A percentile compares a stretch with the other conserved stretches of the same genome.
Conservation (phyloP, 2,329 filamentous ascomycete species). For the Ophiocordyceps sinensis region DNA sequence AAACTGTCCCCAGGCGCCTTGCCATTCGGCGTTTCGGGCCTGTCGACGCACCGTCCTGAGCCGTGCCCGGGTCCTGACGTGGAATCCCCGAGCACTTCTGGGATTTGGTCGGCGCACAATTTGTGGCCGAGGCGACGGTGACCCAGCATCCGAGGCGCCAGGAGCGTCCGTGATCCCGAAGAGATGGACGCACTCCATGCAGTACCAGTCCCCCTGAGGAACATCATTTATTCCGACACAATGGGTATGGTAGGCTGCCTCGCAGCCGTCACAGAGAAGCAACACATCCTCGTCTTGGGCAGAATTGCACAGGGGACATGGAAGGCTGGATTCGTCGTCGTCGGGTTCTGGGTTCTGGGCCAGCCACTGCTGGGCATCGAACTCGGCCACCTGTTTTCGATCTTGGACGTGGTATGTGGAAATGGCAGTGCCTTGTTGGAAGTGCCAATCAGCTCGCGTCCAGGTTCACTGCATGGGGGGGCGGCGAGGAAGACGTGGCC, state of each 20-base stretch:
- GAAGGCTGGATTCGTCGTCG: constrained; percentile 51
- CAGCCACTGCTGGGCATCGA: constrained; percentile 62
- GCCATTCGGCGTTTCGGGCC: constrained; percentile 72
- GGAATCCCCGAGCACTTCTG: constrained; percentile 18
- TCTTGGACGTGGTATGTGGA: constrained; percentile 56
- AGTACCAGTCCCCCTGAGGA: constrained; percentile 76
- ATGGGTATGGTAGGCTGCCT: constrained; percentile 80
- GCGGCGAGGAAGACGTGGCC: not conserved
- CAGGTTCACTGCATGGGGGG: not conserved
- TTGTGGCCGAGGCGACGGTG: constrained; percentile 17
- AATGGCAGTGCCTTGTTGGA: constrained; percentile 36
- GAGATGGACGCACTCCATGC: constrained; percentile 59
- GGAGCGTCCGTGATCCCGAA: constrained; percentile 21
- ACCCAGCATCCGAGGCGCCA: constrained; percentile 17
- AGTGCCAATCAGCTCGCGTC: not conserved
- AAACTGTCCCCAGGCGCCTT: constrained; percentile 65
- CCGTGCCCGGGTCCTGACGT: constrained; percentile 40
- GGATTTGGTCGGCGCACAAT: constrained; percentile 16
- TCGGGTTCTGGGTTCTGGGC: constrained; percentile 56
- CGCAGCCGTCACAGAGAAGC: constrained; percentile 82
- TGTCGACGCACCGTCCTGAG: constrained; percentile 40
- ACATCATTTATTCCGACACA: constrained; percentile 73
- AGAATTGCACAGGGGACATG: constrained; percentile 74
- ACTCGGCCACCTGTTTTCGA: constrained; percentile 79
- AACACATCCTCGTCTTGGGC: constrained; percentile 72